These are phyloP conservation scores for Aspergillus oerlinghausenensis DNA, from an alignment of 2,329 filamentous ascomycete species.

Conservation along the genomic window DNA sequence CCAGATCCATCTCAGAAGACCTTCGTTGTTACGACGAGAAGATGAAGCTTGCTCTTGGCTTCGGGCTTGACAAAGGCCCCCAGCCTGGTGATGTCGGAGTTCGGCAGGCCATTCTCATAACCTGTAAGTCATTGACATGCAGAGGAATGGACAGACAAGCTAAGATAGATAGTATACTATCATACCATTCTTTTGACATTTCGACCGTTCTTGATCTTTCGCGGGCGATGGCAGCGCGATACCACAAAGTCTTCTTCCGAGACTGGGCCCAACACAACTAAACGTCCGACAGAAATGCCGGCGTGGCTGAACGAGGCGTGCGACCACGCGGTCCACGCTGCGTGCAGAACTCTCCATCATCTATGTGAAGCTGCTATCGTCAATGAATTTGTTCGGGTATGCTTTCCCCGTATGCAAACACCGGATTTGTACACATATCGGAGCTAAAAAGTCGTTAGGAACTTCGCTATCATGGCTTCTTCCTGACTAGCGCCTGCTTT, in stretches of 20 bases:
- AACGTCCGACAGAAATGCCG: conserved; percentile 24
- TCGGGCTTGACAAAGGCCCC: conserved; percentile 32
- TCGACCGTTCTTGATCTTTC: conserved; percentile 43
- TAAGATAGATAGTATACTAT: conserved; percentile 38
- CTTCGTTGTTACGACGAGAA: conserved; percentile 23
- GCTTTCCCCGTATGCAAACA: not conserved
- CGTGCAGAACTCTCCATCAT: conserved; percentile 39
- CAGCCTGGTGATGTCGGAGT: conserved; percentile 39
- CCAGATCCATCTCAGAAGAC: conserved; percentile 29
- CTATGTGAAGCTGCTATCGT: conserved; percentile 37
- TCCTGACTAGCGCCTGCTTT: conserved; percentile 41
- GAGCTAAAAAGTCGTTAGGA: conserved; percentile 25
- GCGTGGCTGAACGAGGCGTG: conserved; percentile 44
- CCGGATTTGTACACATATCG: not conserved
- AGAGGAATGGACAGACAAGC: not conserved
- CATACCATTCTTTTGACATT: conserved; percentile 42
- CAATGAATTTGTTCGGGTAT: conserved; percentile 39
- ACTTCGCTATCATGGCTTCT: conserved; percentile 44
- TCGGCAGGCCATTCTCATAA: conserved; percentile 38
- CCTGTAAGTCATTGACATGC: conserved; percentile 27
- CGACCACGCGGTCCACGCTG: conserved; percentile 39
- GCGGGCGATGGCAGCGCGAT: conserved; percentile 39
- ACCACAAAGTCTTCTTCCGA: conserved; percentile 13
- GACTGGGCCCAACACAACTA: conserved; percentile 1
- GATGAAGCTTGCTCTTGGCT: conserved; percentile 26